These are phyloP conservation scores for Hydnum rufescens DNA, from an alignment of 768 basidiomycete species.

Conservation along the genomic window DNA sequence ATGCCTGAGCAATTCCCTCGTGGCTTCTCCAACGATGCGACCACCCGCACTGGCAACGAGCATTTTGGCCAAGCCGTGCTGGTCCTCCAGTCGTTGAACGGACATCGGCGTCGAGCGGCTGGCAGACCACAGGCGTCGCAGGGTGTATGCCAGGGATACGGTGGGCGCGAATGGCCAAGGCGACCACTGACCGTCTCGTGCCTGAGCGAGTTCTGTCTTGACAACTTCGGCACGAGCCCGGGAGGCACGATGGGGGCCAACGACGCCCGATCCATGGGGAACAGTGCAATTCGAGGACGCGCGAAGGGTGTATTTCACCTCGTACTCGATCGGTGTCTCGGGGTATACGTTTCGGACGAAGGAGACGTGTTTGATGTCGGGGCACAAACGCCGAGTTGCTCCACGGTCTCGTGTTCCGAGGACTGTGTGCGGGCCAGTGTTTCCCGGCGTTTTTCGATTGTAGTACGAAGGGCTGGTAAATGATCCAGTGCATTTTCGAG, in stretches of 20 bases:
- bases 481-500: neutral
- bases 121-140: neutral
- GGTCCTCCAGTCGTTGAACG: too few relatives aligned
- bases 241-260: too few relatives aligned
- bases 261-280: too few relatives aligned
- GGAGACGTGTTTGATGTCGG: neutral
- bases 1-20: too few relatives aligned
- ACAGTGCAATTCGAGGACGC: too few relatives aligned
- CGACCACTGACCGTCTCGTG: neutral
- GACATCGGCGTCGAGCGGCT: neutral
- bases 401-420: neutral
- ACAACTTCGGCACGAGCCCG: neutral
- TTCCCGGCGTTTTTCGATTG: neutral
- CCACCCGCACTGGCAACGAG: too few relatives aligned
- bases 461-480: neutral
- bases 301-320: neutral
- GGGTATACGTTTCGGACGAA: neutral
- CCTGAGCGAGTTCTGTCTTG: neutral
- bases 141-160: neutral
- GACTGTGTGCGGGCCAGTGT: neutral
- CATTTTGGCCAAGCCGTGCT: too few relatives aligned
- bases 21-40: too few relatives aligned
- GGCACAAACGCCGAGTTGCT: neutral
- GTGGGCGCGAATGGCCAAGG: neutral
- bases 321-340: neutral